Conservation (phyloP, 2,329 filamentous ascomycete genomes). For the Colletotrichum orchidophilum region DNA sequence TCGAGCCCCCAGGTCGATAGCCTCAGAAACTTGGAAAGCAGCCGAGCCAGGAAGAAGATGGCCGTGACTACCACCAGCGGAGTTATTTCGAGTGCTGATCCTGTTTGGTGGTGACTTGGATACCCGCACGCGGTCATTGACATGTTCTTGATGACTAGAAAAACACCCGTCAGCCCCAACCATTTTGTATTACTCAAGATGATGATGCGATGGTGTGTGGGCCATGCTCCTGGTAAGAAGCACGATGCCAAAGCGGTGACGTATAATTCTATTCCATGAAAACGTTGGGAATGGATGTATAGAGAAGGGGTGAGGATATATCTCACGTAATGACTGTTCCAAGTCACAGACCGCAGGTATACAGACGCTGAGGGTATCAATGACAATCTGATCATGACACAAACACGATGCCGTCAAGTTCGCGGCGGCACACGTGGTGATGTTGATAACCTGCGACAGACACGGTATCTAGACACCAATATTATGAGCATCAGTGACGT, state of each 20-base stretch:
- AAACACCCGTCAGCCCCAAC: no score
- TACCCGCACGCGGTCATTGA: slow-evolving; percentile 20
- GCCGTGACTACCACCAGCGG: neutral
- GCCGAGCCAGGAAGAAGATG: slow-evolving; percentile 1
- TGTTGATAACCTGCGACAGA: slow-evolving; percentile 7
- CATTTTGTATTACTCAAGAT: no score
- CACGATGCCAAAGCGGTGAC: no score
- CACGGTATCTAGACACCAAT: neutral
- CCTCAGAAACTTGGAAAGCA: slow-evolving; percentile 8
- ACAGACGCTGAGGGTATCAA: slow-evolving; percentile 5
- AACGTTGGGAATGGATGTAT: no score
- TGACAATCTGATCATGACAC: slow-evolving; percentile 3
- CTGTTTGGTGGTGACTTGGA: slow-evolving; percentile 1
- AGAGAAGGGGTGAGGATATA: neutral
- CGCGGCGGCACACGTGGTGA: slow-evolving; percentile 9
- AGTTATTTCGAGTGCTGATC: neutral
- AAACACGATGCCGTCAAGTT: slow-evolving; percentile 14
- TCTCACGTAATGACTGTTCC: slow-evolving; percentile 9
- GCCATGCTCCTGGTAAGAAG: no score
- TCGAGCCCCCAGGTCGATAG: slow-evolving; percentile 22
- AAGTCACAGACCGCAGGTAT: slow-evolving; percentile 6
- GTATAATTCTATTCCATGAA: neutral
- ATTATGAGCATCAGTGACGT: neutral
- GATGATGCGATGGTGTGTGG: no score
- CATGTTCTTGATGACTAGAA: slow-evolving; percentile 15